Evolutionary conservation across 768 basidiomycete genomes (phyloP).

Genomic region (Hypholoma sublateritium): DNA sequence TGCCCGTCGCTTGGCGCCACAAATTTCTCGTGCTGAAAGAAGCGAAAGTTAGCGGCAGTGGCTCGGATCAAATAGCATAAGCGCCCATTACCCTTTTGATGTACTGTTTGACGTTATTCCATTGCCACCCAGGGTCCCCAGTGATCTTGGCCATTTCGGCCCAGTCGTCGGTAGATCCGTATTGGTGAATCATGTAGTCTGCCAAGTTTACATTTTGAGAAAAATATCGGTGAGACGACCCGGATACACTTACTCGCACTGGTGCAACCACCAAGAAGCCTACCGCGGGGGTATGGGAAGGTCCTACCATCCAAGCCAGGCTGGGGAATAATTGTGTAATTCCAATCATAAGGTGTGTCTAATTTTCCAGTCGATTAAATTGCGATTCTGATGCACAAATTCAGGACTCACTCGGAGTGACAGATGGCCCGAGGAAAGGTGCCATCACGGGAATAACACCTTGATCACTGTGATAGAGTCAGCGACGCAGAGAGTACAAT

Average conservation of each 20-base stretch:
- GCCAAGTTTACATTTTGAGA: background rate
- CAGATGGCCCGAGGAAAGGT: slow-evolving; percentile 16
- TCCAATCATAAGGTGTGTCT: slow-evolving; percentile 6
- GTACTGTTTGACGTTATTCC: slow-evolving; percentile 34
- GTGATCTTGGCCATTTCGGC: slow-evolving; percentile 32
- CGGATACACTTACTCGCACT: slow-evolving; percentile 2
- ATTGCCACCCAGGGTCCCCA: slow-evolving; percentile 37
- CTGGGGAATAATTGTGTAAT: slow-evolving; percentile 4
- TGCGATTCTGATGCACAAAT: background rate
- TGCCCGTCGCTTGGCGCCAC: slow-evolving; percentile 35
- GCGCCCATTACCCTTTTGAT: slow-evolving; percentile 24
- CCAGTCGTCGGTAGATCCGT: slow-evolving; percentile 35
- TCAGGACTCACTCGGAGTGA: slow-evolving; percentile 13
- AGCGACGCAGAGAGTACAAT: background rate
- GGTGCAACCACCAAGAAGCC: slow-evolving; percentile 4
- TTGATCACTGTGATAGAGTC: slow-evolving; percentile 9
- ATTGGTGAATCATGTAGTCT: slow-evolving; percentile 38
- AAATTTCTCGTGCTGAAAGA: slow-evolving; percentile 31
- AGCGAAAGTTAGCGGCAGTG: background rate
- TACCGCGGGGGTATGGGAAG: slow-evolving; percentile 5
- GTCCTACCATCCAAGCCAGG: background rate
- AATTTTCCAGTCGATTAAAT: no score
- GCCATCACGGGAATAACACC: slow-evolving; percentile 12
- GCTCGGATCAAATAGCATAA: no score
- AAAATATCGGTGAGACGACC: background rate